Percentiles rank a stretch among this genome's conserved stretches.
Conservation (phyloP, 225 moss, liverwort and hornwort species). For the Physcomitrellopsis africana region DNA sequence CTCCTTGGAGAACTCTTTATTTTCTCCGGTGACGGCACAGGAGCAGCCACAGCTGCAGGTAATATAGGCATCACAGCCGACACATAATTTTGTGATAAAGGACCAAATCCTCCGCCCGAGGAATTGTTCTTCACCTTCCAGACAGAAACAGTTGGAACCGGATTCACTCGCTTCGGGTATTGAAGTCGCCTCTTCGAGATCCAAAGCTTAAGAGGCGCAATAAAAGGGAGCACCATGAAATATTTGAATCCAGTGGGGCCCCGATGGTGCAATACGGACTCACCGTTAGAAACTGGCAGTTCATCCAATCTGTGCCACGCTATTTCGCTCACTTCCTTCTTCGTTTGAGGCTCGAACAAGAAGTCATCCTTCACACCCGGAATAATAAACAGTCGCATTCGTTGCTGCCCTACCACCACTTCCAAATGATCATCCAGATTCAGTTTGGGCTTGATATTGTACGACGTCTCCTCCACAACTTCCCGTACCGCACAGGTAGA, state of each 20-base stretch:
- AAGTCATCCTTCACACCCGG: slow-evolving; percentile 81
- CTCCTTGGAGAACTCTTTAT: slow-evolving; percentile 18
- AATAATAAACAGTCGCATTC: slow-evolving; percentile 94
- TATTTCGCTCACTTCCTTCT: slow-evolving; percentile 99
- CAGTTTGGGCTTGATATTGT: slow-evolving; percentile 55
- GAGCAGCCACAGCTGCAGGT: slow-evolving; percentile 40
- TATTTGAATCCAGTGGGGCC: slow-evolving; percentile 96
- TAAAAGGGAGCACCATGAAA: slow-evolving; percentile 96
- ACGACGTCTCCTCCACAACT: slow-evolving; percentile 90
- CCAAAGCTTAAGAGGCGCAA: slow-evolving; percentile 67
- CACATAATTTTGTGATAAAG: slow-evolving; percentile 41
- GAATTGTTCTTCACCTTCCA: slow-evolving; percentile 84
- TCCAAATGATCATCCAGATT: slow-evolving; percentile 73
- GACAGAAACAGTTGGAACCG: slow-evolving; percentile 59
- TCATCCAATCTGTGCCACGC: slow-evolving; percentile 97
- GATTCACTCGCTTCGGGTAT: slow-evolving; percentile 34
- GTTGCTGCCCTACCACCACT: slow-evolving; percentile 79
- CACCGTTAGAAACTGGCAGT: slow-evolving; percentile 80
- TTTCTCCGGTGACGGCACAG: slow-evolving; percentile 38
- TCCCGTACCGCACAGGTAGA: slow-evolving; percentile 75
- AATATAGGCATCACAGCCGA: slow-evolving; percentile 43
- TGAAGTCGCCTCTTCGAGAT: slow-evolving; percentile 53
- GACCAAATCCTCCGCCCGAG: slow-evolving; percentile 54
- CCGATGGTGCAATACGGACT: slow-evolving; percentile 81
- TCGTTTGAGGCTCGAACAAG: slow-evolving; percentile 80